These are phyloP conservation scores for Orobanche coerulescens DNA, from an alignment of 257 asterid species.

Conservation along the genomic window DNA sequence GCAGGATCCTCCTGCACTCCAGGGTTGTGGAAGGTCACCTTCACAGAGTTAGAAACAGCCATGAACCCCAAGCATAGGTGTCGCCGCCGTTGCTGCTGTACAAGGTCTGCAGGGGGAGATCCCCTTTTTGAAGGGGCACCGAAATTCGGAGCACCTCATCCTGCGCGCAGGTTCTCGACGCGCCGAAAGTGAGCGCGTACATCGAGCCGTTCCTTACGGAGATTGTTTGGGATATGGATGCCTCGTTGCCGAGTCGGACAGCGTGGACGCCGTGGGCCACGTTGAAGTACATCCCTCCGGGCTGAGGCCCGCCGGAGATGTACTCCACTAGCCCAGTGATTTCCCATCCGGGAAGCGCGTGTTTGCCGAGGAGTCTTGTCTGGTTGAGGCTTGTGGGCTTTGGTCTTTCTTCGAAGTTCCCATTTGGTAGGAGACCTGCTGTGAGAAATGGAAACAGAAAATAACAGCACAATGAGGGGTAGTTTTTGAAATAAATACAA, in stretches of 20 bases:
- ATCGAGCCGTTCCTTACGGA: slow-evolving; percentile 52
- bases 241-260: slow-evolving; percentile 83
- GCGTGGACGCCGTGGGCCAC: slow-evolving; percentile 89
- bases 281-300: slow-evolving; percentile 83
- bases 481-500: too few relatives aligned
- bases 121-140: slow-evolving; percentile 62
- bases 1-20: slow-evolving; percentile 67
- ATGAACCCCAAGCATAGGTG: slow-evolving; percentile 57
- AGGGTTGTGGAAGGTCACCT: slow-evolving; percentile 52
- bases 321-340: slow-evolving; percentile 69
- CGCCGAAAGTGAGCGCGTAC: slow-evolving; percentile 80
- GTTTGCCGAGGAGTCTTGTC: slow-evolving; percentile 47
- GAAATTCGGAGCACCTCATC: slow-evolving; percentile 67
- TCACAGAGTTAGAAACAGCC: slow-evolving; percentile 37
- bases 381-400: slow-evolving; percentile 41
- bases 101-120: slow-evolving; percentile 71
- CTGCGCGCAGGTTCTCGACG: slow-evolving; percentile 91
- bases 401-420: slow-evolving; percentile 73
- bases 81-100: slow-evolving; percentile 64
- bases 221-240: slow-evolving; percentile 64
- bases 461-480: too few relatives aligned
- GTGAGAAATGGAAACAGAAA: background rate
- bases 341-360: slow-evolving; percentile 82
- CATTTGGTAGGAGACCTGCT: slow-evolving; percentile 71
- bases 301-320: slow-evolving; percentile 90